These are phyloP conservation scores for Fraxinus velutina DNA, from an alignment of 305 asterid species.

Conservation along the genomic window DNA sequence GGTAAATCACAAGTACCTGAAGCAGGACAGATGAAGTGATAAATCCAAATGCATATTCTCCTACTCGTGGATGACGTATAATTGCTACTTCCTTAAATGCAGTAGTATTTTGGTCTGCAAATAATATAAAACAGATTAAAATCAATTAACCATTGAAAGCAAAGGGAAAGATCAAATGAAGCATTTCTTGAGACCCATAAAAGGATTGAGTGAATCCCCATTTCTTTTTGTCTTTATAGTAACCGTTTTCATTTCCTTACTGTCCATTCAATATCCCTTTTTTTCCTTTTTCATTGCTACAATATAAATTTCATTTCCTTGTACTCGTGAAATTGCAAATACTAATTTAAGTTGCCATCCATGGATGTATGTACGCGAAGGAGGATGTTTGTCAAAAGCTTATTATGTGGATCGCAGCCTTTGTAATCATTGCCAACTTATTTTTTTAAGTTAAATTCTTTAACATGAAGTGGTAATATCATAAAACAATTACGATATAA, in stretches of 20 bases:
- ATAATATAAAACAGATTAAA: slow-evolving; percentile 14
- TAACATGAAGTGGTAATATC: background rate
- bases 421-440: background rate
- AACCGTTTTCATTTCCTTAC: background rate
- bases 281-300: background rate
- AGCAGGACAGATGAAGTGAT: slow-evolving; percentile 85
- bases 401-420: background rate
- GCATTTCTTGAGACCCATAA: slow-evolving; percentile 1
- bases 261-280: background rate
- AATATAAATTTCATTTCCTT: background rate
- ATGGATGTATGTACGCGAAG: background rate
- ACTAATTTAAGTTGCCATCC: background rate
- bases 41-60: slow-evolving; percentile 95
- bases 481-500: background rate
- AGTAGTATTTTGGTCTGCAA: slow-evolving; percentile 73
- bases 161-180: background rate
- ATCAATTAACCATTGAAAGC: slow-evolving; percentile 7
- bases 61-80: slow-evolving; percentile 86
- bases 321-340: background rate
- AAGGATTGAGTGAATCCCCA: background rate
- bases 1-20: slow-evolving; percentile 50
- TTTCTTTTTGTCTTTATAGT: background rate
- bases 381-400: background rate
- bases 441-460: background rate
- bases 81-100: slow-evolving; percentile 96